Conservation (phyloP, 345 rosid species). For the Euphorbia peplus region DNA sequence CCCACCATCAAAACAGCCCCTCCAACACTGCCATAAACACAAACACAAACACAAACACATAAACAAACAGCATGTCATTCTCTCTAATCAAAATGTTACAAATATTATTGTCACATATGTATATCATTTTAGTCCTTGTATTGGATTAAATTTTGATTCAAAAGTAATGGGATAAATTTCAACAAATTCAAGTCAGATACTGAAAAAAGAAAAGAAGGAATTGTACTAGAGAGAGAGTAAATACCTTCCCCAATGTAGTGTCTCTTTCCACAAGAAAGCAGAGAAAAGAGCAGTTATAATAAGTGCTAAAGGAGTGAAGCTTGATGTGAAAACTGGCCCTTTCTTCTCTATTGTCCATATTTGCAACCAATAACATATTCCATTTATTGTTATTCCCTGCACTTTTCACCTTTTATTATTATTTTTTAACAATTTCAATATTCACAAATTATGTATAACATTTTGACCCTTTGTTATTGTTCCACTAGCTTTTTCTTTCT, state of each 20-base stretch:
- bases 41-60: no score
- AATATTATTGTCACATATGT: neutral
- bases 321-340: constrained; percentile 79
- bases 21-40: constrained; percentile 46
- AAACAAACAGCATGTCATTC: no score
- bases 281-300: constrained; percentile 67
- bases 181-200: no score
- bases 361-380: constrained; percentile 79
- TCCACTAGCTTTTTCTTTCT: no score
- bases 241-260: constrained; percentile 72
- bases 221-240: no score
- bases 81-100: no score
- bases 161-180: no score
- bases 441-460: no score
- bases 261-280: constrained; percentile 62
- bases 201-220: neutral
- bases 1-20: constrained; percentile 69
- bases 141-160: no score
- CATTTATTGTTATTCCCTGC: constrained; percentile 75
- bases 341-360: constrained; percentile 80
- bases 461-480: no score
- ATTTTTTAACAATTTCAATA: no score
- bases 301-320: constrained; percentile 78
- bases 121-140: no score
- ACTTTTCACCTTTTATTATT: neutral